Evolutionary conservation across 1,284 basidiomycete species (phyloP), one percentile per base, ranked within the genome.

Genomic region (Trichosporon faecale): DNA sequence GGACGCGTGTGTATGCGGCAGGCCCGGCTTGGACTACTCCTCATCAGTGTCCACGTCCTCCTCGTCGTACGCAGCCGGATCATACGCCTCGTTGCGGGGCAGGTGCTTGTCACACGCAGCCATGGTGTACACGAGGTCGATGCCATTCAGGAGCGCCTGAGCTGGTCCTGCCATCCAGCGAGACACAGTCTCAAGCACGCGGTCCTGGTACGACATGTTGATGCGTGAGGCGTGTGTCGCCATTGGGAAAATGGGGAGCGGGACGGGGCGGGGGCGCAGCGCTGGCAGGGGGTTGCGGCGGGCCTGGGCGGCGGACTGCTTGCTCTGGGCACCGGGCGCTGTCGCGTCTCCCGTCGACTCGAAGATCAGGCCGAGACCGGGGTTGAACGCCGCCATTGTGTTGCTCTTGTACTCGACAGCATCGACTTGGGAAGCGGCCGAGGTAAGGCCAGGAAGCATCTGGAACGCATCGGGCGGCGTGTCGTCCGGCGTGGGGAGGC

Each of bases 81-180:
- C 57, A 29, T 61, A 61, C 8, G 9, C 16, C 27, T 29, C 27
- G 57, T 61, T 61, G 27, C 27, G 27, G 7, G 57, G 57, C 16
- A 61, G 57, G 7, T 14, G 27, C 29, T 33, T 11, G 57, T 61
- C 57, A 18, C 27, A 61, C 57, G 11, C 57, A 12, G n/a, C n/a
- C 57, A 61, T 61, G 16, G 57, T 61, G 57, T 61, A 31, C 57
- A 61, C 57, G 29, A 61, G 57, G 29, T 31, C 29, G 27, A 31
- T 29, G 18, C 29, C 29, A 11, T n/a, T n/a, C 57, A 8, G 29
- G 57, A 61, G 57, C 18, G 27, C 4, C 18, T 18, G 31, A 16
- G 57, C 57, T 1, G 57, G 57, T 5, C 57, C 29, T 8, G 27
- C 29, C 57, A 61, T 61, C 57, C 57, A 61, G 27, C 57, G 57